Base-by-base conservation (phyloP, 768 basidiomycete species). In the Russula virescens region DNA sequence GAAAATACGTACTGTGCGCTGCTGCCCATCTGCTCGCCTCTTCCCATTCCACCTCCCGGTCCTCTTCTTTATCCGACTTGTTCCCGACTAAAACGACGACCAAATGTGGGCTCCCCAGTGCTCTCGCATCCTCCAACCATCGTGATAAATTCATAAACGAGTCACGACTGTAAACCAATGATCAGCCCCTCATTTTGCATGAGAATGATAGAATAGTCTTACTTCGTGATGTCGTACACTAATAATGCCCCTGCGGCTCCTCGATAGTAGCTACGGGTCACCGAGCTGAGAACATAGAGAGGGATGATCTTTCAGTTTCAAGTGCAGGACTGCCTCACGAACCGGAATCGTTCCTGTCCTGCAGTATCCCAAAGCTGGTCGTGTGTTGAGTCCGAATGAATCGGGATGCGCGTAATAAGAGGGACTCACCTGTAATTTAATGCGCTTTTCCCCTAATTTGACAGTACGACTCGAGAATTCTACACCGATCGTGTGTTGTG, bases 401-500 rank as follows among this genome's bases (percentile, higher is more conserved):
- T 7, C 56, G 31, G 28, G 38, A 46, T 50, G 23, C 10, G 21
- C 6, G 23, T 13, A 23, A 43, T 19, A 34, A 55, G 19, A 47
- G 3, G 9, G 4, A 69, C 82, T 66, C 50, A 94, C 94, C 85
- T 98, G 96, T 43, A 98, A 81, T 74, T 97, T 98, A 68, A 97
- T 93, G 67, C 89, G 83, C 76, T 94, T 92, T 79, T 97, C 94
- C 55, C 91, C 95, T 25, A 98, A 81, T 70, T 88, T 89, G 63
- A 99, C 85, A 0, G 94, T 94, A 68, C 94, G 81, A 72, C 94
- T 96, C 19, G 94, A 94, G 73, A 99, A 98, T 72, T 98, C 97
- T 31, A 99, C 97, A 11, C 96, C 97, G 62, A 99, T 98, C 16
- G 97, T 98, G 74, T 98, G 97, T 76, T 95, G 91, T 6, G 94